These are phyloP conservation scores for Candida morakotiae DNA, from an alignment of 805 yeast species.

Conservation along the genomic window DNA sequence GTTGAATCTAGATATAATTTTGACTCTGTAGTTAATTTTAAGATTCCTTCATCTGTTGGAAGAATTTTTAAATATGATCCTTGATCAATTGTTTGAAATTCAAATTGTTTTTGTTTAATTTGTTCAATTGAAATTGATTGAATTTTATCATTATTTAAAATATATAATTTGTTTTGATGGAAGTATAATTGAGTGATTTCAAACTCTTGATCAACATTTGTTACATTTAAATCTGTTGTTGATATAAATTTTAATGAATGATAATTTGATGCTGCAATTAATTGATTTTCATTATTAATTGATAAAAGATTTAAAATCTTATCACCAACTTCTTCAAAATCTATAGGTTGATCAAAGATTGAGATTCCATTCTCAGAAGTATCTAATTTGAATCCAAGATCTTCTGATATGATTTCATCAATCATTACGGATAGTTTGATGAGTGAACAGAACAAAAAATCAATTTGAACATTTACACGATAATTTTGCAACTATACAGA, in stretches of 20 bases:
- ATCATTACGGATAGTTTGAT: slow-evolving; percentile 1
- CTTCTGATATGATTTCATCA: slow-evolving; percentile 24
- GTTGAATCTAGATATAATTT: slow-evolving; percentile 4
- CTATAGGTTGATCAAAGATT: slow-evolving; percentile 22
- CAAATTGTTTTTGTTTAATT: neutral
- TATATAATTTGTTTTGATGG: slow-evolving; percentile 24
- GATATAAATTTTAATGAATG: slow-evolving; percentile 16
- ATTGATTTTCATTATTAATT: slow-evolving; percentile 19
- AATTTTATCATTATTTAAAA: slow-evolving; percentile 16
- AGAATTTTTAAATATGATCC: neutral
- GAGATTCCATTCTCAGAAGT: slow-evolving; percentile 21
- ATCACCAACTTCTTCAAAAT: slow-evolving; percentile 13
- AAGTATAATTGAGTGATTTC: slow-evolving; percentile 21
- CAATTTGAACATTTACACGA: neutral
- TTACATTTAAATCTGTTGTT: slow-evolving; percentile 11
- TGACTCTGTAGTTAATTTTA: neutral
- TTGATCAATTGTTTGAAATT: slow-evolving; percentile 1
- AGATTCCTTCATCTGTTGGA: slow-evolving; percentile 4
- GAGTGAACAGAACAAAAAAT: neutral
- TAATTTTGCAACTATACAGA: too few species aligned
- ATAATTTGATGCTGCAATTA: slow-evolving; percentile 31
- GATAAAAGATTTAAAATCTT: slow-evolving; percentile 23
- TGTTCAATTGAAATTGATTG: neutral
- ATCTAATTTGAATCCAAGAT: slow-evolving; percentile 33
- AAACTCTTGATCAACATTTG: slow-evolving; percentile 2